phyloP scores from a whole-genome alignment of 2,329 filamentous ascomycete genomes.

The Aspergillus caelatus region DNA sequence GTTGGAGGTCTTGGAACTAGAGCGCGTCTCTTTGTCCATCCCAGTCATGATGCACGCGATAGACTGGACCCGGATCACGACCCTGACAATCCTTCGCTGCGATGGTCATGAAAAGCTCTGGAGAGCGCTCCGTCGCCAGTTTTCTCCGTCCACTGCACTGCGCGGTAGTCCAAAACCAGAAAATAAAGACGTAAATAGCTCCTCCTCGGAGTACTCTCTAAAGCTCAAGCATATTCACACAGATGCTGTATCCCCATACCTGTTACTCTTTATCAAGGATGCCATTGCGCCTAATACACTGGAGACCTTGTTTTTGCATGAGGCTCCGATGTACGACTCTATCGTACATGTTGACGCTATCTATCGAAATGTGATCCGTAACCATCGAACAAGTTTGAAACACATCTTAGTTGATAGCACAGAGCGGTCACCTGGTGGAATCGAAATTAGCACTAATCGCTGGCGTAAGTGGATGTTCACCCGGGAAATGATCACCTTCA shows the following conservation, averaged over 20 bases:
- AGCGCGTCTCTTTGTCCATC: conserved; percentile 73
- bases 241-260: conserved; percentile 67
- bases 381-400: conserved; percentile 71
- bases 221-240: conserved; percentile 75
- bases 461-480: conserved; percentile 74
- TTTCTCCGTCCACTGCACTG: conserved; percentile 47
- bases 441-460: conserved; percentile 44
- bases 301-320: conserved; percentile 78
- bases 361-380: conserved; percentile 68
- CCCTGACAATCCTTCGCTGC: conserved; percentile 74
- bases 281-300: conserved; percentile 76
- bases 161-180: conserved; percentile 11
- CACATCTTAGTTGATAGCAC: conserved; percentile 76
- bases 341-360: conserved; percentile 70
- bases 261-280: conserved; percentile 76
- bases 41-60: conserved; percentile 70
- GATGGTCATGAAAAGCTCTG: conserved; percentile 73
- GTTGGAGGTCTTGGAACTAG: conserved; percentile 73
- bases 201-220: conserved; percentile 59
- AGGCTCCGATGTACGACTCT: conserved; percentile 59
- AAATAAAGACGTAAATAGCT: conserved; percentile 8
- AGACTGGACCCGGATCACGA: conserved; percentile 74
- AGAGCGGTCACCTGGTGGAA: conserved; percentile 52
- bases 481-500: conserved; percentile 69
- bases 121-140: conserved; percentile 69